These are phyloP conservation scores for Macrotyloma uniflorum DNA, from an alignment of 306 rosid genomes.

Conservation along the genomic window DNA sequence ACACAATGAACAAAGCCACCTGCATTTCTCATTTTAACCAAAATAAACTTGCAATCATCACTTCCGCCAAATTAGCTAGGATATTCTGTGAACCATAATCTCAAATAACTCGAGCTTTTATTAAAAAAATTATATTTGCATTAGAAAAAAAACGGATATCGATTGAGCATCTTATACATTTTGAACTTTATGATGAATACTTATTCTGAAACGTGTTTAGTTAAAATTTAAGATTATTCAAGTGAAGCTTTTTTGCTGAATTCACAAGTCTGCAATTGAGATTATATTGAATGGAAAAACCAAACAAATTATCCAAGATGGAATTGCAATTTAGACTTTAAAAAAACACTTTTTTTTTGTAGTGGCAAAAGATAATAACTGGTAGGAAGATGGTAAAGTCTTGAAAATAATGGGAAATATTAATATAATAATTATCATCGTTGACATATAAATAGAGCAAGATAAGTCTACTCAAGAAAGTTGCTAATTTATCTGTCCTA, in stretches of 20 bases:
- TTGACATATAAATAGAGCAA: slow-evolving; percentile 31
- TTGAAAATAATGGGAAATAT: slow-evolving; percentile 33
- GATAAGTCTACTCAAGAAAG: slow-evolving; percentile 32
- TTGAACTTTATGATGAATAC: not conserved
- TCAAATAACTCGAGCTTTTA: not conserved
- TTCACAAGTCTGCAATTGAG: not conserved
- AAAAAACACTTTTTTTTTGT: not conserved
- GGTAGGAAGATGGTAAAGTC: slow-evolving; percentile 7
- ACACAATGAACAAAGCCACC: not conserved
- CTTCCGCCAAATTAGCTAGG: not conserved
- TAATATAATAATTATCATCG: slow-evolving; percentile 34
- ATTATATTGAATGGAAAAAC: not conserved
- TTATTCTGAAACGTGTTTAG: not conserved
- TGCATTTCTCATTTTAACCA: not conserved
- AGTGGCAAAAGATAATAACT: not conserved
- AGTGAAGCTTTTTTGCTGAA: not conserved
- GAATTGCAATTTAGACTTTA: not conserved
- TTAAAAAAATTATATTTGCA: not conserved
- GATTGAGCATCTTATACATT: not conserved
- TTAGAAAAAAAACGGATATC: not conserved
- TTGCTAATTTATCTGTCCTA: slow-evolving; percentile 46
- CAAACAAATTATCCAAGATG: not conserved
- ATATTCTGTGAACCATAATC: not conserved
- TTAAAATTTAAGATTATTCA: not conserved
- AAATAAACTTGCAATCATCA: not conserved